Evolutionary conservation across 805 yeast genomes (phyloP), one percentile per base, ranked within the genome.

Genomic region (Komagataella ulmi): DNA sequence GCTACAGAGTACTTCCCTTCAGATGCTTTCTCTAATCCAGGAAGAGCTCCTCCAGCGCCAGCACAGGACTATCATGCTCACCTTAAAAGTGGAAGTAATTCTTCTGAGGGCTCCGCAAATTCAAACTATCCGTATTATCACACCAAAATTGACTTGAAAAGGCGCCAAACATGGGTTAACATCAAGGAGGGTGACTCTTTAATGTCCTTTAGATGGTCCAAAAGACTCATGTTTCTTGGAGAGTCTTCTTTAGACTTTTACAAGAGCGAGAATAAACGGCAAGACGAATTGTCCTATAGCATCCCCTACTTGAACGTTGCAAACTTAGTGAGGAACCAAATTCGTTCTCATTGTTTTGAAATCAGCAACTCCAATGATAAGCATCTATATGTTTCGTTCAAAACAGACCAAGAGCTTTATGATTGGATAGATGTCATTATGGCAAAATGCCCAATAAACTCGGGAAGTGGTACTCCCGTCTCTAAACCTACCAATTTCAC

Each of bases 401-500:
- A 88, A 63, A 73, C 83, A 17, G 86, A 88, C 59, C 77, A 80
- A 53, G 97, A 91, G 54, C 74, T 87, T 55, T 80, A 86, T 62
- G 83, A 85, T 54, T 90, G 98, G 98, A 76, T 90, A 52, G 97
- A 90, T 66, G 84, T 88, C 10, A 87, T 90, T 55, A 80, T 83
- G 54, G 78, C 87, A 14, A 83, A 83, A 64, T 83, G 88, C 58
- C 90, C 90, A 1, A 68, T 61, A 58, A 70, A 61, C 49, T 68
- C 74, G 3, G 73, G 69, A 7, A 12, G 40, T 4, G 14, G 40
- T 5, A 24, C 30, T 7, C 30, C 47, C 6, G 97, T 93, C 8
- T 89, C 97, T 2, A 83, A 82, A 45, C 99, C 99, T 6, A 87
- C 91, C 17, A 90, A 91, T 65, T 91, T 91, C 65, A 88, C 96